These are phyloP conservation scores for Physcomitrellopsis africana DNA, from an alignment of 225 moss, liverwort and hornwort species.

Conservation along the genomic window DNA sequence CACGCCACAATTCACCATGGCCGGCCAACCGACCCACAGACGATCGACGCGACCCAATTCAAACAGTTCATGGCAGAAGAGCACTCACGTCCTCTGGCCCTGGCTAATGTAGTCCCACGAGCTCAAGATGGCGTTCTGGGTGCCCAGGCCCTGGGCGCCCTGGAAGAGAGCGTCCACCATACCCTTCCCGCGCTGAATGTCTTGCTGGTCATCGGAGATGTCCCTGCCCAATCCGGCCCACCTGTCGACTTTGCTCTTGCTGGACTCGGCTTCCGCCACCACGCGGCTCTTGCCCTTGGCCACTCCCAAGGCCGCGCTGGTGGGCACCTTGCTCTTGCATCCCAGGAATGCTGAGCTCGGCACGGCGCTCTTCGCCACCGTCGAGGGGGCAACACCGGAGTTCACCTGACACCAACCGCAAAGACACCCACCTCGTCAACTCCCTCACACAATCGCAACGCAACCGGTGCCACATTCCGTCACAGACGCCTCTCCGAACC, in stretches of 20 bases:
- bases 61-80: not conserved
- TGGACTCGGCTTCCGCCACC: constrained; percentile 42
- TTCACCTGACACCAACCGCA: too few relatives aligned
- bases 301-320: not conserved
- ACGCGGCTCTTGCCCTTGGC: constrained; percentile 29
- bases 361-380: not conserved
- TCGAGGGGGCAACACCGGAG: too few relatives aligned
- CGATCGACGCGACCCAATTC: too few relatives aligned
- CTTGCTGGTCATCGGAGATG: constrained; percentile 69
- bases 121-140: constrained; percentile 50
- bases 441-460: too few relatives aligned
- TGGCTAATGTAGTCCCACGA: constrained; percentile 52
- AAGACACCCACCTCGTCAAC: too few relatives aligned
- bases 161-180: constrained; percentile 62
- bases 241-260: constrained; percentile 29
- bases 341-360: constrained; percentile 26
- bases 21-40: too few relatives aligned
- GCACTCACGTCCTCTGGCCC: constrained; percentile 44
- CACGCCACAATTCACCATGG: too few relatives aligned
- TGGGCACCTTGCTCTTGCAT: constrained; percentile 6
- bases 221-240: constrained; percentile 59
- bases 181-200: constrained; percentile 67
- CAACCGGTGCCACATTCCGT: too few relatives aligned
- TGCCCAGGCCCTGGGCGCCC: constrained; percentile 42
- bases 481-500: too few relatives aligned